Evolutionary conservation across 345 rosid species (phyloP), one percentile per base, ranked within the genome.

Genomic region (Arabidopsis arenosa): DNA sequence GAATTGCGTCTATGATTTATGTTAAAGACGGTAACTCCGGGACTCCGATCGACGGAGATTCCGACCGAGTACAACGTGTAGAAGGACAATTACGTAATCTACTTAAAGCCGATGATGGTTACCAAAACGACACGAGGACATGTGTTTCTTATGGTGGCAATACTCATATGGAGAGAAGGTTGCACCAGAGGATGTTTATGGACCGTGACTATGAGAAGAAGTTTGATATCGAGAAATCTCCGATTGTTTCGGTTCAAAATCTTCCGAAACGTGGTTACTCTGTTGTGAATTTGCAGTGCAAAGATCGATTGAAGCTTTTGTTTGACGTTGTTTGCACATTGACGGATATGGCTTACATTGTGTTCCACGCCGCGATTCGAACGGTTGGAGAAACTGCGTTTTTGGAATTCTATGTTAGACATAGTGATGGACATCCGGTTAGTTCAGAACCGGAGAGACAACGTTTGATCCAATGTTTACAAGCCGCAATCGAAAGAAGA

Each of bases 101-200:
- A 58, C 84, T 95, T 18, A 95, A 89, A 69, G 93, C 93, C 4
- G 96, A 92, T 69, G 93, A 92, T 23, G 96, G 89, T 62, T 88
- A 89, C 30, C 84, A 86, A 66, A 92, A 97, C 18, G 93, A 90
- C 0, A 85, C 81, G 5, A 92, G 85, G 68, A 95, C 91, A 1
- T 76, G 84, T 0, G 92, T 92, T 9, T 81, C 93, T 0, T 82
- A 92, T 85, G 97, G 83, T 1, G 90, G 90, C n/a, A 72, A 73
- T 3, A 92, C 93, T 0, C 99, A 95, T 40, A 89, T 93, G 0
- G 99, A 92, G 80, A 92, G 99, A 67, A 86, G 99, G 80, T 66
- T 95, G 39, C 99, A 95, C 60, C 99, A 95, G 58, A 90, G 93
- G 88, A 95, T 95, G 99, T 92, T 89, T 63, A 88, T 96, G 2